Percentiles rank a stretch among this genome's conserved stretches.
These are phyloP conservation scores for Linum usitatissimum DNA, from an alignment of 345 rosid genomes.

Conservation along the genomic window DNA sequence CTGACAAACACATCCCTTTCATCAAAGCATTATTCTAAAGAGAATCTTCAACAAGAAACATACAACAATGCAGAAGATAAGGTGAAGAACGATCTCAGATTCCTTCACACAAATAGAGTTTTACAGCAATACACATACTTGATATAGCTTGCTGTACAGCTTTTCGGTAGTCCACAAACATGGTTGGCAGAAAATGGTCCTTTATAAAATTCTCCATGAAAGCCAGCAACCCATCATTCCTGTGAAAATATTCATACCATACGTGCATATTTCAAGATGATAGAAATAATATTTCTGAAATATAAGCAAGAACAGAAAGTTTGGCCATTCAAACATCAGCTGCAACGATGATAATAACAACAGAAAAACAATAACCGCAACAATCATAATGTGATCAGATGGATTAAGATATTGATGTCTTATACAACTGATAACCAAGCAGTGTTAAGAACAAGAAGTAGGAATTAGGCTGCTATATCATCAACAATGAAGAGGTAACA, in stretches of 20 bases:
- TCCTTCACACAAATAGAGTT: background rate
- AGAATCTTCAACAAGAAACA: background rate
- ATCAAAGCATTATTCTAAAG: background rate
- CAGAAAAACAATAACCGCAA: background rate
- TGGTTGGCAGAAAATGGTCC: slow-evolving; percentile 93
- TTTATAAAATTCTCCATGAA: slow-evolving; percentile 95
- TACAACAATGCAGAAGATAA: background rate
- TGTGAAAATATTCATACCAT: slow-evolving; percentile 20
- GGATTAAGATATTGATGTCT: too few relatives aligned
- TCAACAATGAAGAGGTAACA: too few relatives aligned
- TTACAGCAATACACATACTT: slow-evolving; percentile 40
- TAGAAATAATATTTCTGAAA: background rate
- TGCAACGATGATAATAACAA: background rate
- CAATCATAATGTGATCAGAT: background rate
- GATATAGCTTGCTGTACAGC: slow-evolving; percentile 99
- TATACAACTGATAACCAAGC: too few relatives aligned
- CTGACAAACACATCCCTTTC: background rate
- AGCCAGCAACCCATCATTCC: slow-evolving; percentile 90
- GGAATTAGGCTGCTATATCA: too few relatives aligned
- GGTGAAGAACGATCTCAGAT: background rate
- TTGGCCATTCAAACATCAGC: background rate
- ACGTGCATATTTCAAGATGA: background rate
- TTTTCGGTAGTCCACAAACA: slow-evolving; percentile 96
- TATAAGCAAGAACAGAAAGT: background rate
- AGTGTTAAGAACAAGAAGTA: too few relatives aligned